A percentile compares a stretch with the other conserved stretches of the same genome.
These are phyloP conservation scores for Golubevia pallescens DNA, from an alignment of 1,284 basidiomycete genomes.

Conservation along the genomic window DNA sequence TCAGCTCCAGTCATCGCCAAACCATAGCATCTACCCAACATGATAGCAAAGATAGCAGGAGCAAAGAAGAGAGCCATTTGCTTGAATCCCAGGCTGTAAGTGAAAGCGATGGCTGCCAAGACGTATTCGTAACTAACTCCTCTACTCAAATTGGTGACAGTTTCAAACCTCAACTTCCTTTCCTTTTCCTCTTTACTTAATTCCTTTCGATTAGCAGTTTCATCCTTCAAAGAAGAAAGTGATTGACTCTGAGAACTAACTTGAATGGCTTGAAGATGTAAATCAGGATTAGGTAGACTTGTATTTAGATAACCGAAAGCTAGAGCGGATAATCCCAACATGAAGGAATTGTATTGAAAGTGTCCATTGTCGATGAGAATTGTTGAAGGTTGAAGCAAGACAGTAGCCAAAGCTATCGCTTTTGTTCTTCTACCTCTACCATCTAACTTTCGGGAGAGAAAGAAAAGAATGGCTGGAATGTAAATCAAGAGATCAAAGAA, in stretches of 20 bases:
- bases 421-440: conserved; percentile 46
- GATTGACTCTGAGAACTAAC: too few species aligned
- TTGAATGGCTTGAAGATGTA: not conserved
- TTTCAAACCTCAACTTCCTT: conserved; percentile 7
- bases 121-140: conserved; percentile 68
- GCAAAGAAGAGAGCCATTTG: conserved; percentile 95
- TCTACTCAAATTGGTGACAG: conserved; percentile 39
- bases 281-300: conserved; percentile 44
- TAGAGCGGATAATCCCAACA: conserved; percentile 53
- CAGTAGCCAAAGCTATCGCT: conserved; percentile 64
- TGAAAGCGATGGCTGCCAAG: conserved; percentile 80
- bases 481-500: conserved; percentile 76
- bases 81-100: conserved; percentile 84
- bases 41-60: conserved; percentile 70
- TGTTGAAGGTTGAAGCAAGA: conserved; percentile 82
- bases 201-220: not conserved
- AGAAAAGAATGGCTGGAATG: conserved; percentile 70
- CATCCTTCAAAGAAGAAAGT: not conserved
- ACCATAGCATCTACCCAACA: conserved; percentile 71
- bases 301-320: conserved; percentile 50
- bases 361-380: conserved; percentile 88
- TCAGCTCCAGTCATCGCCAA: conserved; percentile 75
- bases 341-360: conserved; percentile 72
- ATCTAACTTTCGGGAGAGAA: conserved; percentile 38
- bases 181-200: conserved; percentile 1